Conservation (phyloP, 2,329 filamentous ascomycete species). For the Ophiocordyceps camponoti-saundersi region DNA sequence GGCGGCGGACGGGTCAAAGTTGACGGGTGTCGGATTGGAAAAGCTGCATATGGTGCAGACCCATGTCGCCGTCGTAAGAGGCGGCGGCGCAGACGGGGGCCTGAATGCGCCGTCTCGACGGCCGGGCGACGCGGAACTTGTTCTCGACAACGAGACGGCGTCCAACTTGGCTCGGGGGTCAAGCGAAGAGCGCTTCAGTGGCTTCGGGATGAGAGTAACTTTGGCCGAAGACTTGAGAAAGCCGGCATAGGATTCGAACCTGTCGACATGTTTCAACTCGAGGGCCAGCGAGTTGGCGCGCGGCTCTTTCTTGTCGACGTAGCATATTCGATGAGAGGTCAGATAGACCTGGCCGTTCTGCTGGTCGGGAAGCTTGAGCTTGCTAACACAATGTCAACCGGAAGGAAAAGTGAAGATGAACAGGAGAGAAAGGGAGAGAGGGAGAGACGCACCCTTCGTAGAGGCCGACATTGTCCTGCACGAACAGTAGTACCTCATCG, state of each 20-base stretch:
- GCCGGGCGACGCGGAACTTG: conserved; percentile 27
- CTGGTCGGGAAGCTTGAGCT: conserved; percentile 85
- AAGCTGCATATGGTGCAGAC: conserved; percentile 93
- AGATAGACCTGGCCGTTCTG: conserved; percentile 94
- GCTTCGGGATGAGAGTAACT: conserved; percentile 75
- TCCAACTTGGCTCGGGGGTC: conserved; percentile 33
- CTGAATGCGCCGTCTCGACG: conserved; percentile 25
- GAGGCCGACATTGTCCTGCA: conserved; percentile 91
- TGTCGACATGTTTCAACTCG: conserved; percentile 80
- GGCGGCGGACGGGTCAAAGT: conserved; percentile 75
- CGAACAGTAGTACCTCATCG: conserved; percentile 89
- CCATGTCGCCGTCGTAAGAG: conserved; percentile 60
- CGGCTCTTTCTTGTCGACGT: conserved; percentile 78
- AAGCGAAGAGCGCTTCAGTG: conserved; percentile 46
- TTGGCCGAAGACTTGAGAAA: conserved; percentile 94
- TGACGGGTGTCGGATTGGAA: conserved; percentile 80
- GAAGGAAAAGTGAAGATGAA: too few relatives aligned
- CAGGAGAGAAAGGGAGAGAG: not conserved
- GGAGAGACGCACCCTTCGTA: conserved; percentile 70
- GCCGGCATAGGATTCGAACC: conserved; percentile 79
- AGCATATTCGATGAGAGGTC: conserved; percentile 89
- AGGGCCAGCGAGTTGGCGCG: conserved; percentile 71
- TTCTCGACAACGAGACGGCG: conserved; percentile 27
- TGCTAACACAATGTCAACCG: conserved; percentile 32
- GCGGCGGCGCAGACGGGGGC: conserved; percentile 19